Conservation (phyloP, 2,329 filamentous ascomycete genomes). For the Aspergillus sp. region DNA sequence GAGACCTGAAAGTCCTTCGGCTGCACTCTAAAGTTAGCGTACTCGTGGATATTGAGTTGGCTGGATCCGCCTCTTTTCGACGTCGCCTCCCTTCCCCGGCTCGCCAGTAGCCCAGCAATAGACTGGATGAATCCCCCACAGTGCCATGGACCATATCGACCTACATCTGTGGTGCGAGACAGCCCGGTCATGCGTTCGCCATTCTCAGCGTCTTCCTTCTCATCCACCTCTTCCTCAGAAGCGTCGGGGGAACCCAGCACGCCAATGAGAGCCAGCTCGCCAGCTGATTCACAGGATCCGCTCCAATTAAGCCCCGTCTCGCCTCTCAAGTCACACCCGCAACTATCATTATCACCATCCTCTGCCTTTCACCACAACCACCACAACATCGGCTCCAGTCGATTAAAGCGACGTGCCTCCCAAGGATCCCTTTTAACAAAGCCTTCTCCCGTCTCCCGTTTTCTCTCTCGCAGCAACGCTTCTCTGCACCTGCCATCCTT, state of each 20-base stretch:
- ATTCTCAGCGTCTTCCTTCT: constrained; percentile 21
- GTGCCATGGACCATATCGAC: constrained; percentile 36
- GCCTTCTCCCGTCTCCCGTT: constrained; percentile 39
- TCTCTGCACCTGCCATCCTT: constrained; percentile 57
- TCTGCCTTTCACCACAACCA: constrained; percentile 11
- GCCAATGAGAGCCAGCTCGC: constrained; percentile 19
- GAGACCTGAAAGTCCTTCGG: background rate
- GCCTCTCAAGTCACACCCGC: constrained; percentile 17
- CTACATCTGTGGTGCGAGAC: constrained; percentile 27
- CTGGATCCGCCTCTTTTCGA: constrained; percentile 4
- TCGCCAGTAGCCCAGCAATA: constrained; percentile 16
- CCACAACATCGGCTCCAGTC: constrained; percentile 24
- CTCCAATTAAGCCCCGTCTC: constrained; percentile 24
- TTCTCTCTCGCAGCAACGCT: constrained; percentile 38
- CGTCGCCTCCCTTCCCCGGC: constrained; percentile 10
- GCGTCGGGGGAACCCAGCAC: constrained; percentile 17
- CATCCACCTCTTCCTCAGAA: constrained; percentile 24
- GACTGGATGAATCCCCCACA: constrained; percentile 36
- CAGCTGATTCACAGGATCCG: constrained; percentile 15
- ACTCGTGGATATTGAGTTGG: background rate
- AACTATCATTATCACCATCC: constrained; percentile 20
- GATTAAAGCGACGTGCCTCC: constrained; percentile 39
- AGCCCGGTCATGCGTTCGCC: constrained; percentile 33
- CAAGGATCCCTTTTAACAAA: constrained; percentile 39
- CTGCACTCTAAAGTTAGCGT: background rate